Conservation (phyloP, 495 filamentous ascomycete genomes). For the Penicillium simplicissimum region DNA sequence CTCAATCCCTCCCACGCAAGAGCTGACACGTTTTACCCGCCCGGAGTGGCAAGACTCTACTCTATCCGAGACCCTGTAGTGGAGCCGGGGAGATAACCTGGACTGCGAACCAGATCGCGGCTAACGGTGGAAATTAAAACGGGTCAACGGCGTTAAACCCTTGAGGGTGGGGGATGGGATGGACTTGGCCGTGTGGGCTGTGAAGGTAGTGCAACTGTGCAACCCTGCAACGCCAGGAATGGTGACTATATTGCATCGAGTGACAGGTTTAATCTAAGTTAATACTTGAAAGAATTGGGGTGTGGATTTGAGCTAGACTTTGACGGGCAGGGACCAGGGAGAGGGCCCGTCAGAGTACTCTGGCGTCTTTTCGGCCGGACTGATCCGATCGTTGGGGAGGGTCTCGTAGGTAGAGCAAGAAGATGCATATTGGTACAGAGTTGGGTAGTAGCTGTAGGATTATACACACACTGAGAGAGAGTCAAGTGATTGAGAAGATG, state of each 20-base stretch:
- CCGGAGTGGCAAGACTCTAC: slow-evolving; percentile 22
- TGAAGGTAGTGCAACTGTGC: not conserved
- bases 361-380: not conserved
- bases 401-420: not conserved
- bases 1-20: slow-evolving; percentile 5
- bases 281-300: not conserved
- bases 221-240: no score
- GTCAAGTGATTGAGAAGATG: not conserved
- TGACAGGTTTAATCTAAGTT: not conserved
- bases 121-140: slow-evolving; percentile 27
- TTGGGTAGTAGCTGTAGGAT: not conserved
- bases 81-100: slow-evolving; percentile 19
- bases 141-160: slow-evolving; percentile 14
- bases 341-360: not conserved
- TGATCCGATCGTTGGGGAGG: not conserved
- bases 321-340: not conserved
- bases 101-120: slow-evolving; percentile 28
- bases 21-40: slow-evolving; percentile 14
- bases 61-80: slow-evolving; percentile 27
- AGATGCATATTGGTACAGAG: not conserved
- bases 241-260: not conserved
- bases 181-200: not conserved
- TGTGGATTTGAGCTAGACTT: not conserved
- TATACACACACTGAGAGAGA: not conserved
- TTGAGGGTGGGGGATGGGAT: not conserved